phyloP scores from a whole-genome alignment of 1,284 basidiomycete species.

The Cutaneotrichosporon cutaneum region DNA sequence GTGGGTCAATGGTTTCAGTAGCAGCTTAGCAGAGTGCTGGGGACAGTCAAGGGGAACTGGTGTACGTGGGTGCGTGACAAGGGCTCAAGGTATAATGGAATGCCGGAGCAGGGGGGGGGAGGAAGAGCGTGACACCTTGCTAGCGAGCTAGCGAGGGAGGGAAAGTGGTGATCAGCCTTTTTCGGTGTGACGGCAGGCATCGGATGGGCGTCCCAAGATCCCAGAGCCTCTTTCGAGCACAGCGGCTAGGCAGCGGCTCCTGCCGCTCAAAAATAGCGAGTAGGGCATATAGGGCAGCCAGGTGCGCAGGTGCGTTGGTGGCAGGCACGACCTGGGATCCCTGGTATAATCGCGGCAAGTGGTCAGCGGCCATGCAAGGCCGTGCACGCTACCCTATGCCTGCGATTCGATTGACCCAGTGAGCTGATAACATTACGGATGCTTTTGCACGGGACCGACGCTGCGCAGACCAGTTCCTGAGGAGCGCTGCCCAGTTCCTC shows the following conservation, averaged over 20 bases:
- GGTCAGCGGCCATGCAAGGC: too few species aligned
- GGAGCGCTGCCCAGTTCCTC: too few species aligned
- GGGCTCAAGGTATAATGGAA: background rate
- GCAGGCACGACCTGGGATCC: background rate
- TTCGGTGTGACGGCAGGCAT: background rate
- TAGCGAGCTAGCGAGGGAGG: too few species aligned
- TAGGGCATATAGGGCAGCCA: background rate
- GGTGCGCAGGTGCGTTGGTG: background rate
- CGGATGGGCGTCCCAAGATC: background rate
- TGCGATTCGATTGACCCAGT: background rate
- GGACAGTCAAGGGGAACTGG: background rate
- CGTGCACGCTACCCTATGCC: background rate
- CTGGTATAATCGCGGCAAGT: too few species aligned
- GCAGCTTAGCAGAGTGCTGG: background rate
- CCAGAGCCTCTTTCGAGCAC: too few species aligned
- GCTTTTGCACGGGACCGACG: background rate
- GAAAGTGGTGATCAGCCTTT: background rate
- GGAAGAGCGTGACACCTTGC: background rate
- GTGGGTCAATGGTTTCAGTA: background rate
- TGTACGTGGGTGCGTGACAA: background rate
- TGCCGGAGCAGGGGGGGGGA: background rate
- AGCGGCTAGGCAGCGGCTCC: too few species aligned
- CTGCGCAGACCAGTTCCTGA: too few species aligned
- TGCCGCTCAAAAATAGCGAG: too few species aligned
- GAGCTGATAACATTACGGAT: background rate